These are phyloP conservation scores for Halteria grandinella DNA, from an alignment of 73 alveolate species.

Conservation along the genomic window DNA sequence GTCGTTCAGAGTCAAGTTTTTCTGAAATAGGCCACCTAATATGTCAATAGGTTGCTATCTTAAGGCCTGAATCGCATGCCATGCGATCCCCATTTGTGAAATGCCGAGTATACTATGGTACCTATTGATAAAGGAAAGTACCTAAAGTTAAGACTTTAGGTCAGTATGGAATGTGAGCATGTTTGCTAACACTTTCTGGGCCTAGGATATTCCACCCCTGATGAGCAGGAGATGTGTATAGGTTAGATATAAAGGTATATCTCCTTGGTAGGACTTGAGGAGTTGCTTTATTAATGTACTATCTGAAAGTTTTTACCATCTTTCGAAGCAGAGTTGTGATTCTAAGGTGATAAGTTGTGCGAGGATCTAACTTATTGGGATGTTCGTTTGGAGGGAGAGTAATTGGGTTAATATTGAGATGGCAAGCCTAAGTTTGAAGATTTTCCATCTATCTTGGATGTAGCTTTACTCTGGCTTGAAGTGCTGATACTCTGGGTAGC, in stretches of 20 bases:
- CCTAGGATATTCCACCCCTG: background rate
- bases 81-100: background rate
- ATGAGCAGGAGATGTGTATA: conserved; percentile 2
- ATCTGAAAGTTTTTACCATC: background rate
- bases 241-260: background rate
- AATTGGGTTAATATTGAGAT: background rate
- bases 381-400: background rate
- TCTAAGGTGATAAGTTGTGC: conserved; percentile 18
- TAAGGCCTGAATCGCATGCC: background rate
- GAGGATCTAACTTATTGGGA: too few relatives aligned
- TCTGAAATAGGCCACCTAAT: background rate
- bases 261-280: background rate
- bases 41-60: background rate
- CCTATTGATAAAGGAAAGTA: background rate
- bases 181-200: background rate
- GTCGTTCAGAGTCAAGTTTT: background rate
- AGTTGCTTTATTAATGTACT: conserved; percentile 1
- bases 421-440: background rate
- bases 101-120: background rate
- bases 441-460: background rate
- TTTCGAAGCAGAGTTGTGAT: conserved; percentile 12
- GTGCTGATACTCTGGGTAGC: background rate
- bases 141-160: background rate
- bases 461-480: background rate
- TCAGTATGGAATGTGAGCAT: background rate